Evolutionary conservation across 768 basidiomycete species (phyloP).

Genomic region (Myochromella boudieri): DNA sequence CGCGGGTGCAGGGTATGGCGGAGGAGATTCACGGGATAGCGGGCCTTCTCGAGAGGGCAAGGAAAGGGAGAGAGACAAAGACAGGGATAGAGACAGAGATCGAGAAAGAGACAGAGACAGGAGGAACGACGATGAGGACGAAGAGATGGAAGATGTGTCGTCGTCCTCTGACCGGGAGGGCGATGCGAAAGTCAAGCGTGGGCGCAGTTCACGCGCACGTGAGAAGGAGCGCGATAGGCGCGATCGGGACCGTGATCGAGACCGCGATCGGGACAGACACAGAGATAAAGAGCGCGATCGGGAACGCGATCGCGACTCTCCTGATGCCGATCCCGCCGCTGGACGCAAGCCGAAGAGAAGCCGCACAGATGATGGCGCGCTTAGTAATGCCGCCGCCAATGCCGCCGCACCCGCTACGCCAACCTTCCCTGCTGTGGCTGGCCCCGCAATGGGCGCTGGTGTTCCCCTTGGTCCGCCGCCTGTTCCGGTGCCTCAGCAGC

Average conservation of each 20-base stretch:
- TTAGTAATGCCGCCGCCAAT: not conserved
- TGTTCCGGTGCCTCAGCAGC: conserved; percentile 27
- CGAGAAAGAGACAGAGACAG: conserved; percentile 1
- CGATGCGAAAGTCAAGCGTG: not conserved
- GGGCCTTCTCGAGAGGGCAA: conserved; percentile 23
- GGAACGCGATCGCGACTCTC: conserved; percentile 1
- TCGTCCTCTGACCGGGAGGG: not conserved
- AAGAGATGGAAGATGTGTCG: conserved; percentile 1
- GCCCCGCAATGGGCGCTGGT: conserved; percentile 2
- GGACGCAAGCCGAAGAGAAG: conserved; percentile 35
- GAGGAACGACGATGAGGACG: conserved; percentile 1
- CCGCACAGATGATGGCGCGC: conserved; percentile 31
- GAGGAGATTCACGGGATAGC: conserved; percentile 14
- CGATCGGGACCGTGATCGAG: not conserved
- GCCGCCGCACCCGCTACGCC: conserved; percentile 1
- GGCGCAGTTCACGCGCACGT: not conserved
- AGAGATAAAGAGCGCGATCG: conserved; percentile 1
- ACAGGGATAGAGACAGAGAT: conserved; percentile 15
- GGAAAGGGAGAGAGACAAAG: conserved; percentile 25
- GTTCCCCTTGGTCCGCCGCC: conserved; percentile 17
- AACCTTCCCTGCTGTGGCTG: not conserved
- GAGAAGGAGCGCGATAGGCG: conserved; percentile 4
- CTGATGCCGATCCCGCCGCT: conserved; percentile 1
- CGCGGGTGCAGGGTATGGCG: not conserved
- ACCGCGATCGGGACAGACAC: not conserved